Evolutionary conservation across 2,329 filamentous ascomycete species (phyloP).

Genomic region (Xylariomycetidae sp.): DNA sequence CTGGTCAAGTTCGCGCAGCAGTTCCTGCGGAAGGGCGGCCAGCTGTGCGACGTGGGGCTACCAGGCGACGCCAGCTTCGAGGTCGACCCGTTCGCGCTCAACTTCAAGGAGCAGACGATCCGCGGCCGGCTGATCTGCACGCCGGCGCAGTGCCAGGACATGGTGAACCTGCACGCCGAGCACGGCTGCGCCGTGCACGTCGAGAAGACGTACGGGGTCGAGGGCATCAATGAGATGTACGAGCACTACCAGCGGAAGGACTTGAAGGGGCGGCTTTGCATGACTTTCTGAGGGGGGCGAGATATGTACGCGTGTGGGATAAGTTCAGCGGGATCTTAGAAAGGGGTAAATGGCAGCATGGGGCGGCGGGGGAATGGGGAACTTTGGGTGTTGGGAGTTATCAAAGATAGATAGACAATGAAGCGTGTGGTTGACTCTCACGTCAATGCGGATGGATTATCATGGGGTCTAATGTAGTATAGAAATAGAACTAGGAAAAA

Average conservation of each 20-base stretch:
- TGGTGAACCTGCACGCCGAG: constrained; percentile 12
- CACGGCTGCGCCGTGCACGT: constrained; percentile 11
- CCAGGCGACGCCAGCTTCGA: constrained; percentile 12
- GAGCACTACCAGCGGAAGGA: constrained; percentile 12
- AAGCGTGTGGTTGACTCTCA: too few species aligned
- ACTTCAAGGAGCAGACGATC: constrained; percentile 16
- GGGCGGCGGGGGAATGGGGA: too few species aligned
- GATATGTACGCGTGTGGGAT: too few species aligned
- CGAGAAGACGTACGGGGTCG: constrained; percentile 12
- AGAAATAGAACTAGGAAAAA: too few species aligned
- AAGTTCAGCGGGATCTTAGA: too few species aligned
- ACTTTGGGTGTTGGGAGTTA: too few species aligned
- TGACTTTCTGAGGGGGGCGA: constrained; percentile 8
- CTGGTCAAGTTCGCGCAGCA: constrained; percentile 12
- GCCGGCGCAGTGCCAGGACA: constrained; percentile 12
- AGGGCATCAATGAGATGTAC: constrained; percentile 11
- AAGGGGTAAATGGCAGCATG: too few species aligned
- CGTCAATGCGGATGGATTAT: too few species aligned
- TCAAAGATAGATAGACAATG: too few species aligned
- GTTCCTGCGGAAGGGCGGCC: constrained; percentile 13
- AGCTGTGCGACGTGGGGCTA: constrained; percentile 10
- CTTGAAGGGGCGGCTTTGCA: constrained; percentile 12
- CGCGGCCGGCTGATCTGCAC: constrained; percentile 13
- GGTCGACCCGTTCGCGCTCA: constrained; percentile 13
- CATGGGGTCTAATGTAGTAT: too few species aligned